Conservation (phyloP, 2,329 filamentous ascomycete genomes). For the Verticillium nonalfalfae region DNA sequence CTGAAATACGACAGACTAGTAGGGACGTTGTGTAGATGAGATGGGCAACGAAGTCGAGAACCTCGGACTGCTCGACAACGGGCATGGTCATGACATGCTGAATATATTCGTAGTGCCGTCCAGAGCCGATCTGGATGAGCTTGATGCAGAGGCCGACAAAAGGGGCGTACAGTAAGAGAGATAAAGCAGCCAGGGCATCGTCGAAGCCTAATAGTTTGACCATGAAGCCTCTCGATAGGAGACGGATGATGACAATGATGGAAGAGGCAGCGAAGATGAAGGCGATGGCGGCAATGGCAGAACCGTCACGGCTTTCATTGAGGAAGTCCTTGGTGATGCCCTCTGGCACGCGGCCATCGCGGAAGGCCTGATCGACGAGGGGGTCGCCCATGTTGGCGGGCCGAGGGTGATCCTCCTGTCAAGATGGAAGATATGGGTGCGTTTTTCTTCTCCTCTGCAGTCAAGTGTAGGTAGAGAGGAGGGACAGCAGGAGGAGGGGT, state of each 20-base stretch:
- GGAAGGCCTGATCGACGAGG: slow-evolving; percentile 21
- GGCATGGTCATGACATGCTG: slow-evolving; percentile 36
- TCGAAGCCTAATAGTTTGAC: slow-evolving; percentile 15
- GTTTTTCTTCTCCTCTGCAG: neutral
- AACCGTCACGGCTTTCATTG: slow-evolving; percentile 25
- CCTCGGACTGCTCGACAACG: slow-evolving; percentile 33
- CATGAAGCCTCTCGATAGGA: slow-evolving; percentile 24
- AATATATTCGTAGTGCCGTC: slow-evolving; percentile 37
- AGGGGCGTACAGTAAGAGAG: slow-evolving; percentile 21
- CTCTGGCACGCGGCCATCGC: slow-evolving; percentile 26
- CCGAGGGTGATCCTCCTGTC: neutral
- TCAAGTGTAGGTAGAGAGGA: neutral
- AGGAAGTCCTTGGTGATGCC: slow-evolving; percentile 25
- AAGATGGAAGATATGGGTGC: neutral
- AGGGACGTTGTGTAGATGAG: slow-evolving; percentile 44
- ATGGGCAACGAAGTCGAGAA: slow-evolving; percentile 43
- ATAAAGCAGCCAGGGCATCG: neutral
- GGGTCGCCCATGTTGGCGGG: slow-evolving; percentile 5
- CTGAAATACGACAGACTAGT: slow-evolving; percentile 42
- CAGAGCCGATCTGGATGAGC: slow-evolving; percentile 40
- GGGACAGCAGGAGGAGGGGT: neutral
- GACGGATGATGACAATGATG: slow-evolving; percentile 24
- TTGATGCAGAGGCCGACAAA: slow-evolving; percentile 35
- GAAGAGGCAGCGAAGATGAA: slow-evolving; percentile 26
- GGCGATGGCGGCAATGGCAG: slow-evolving; percentile 31